Conservation (phyloP, 2,329 filamentous ascomycete genomes). For the Trichoderma hamatum region DNA sequence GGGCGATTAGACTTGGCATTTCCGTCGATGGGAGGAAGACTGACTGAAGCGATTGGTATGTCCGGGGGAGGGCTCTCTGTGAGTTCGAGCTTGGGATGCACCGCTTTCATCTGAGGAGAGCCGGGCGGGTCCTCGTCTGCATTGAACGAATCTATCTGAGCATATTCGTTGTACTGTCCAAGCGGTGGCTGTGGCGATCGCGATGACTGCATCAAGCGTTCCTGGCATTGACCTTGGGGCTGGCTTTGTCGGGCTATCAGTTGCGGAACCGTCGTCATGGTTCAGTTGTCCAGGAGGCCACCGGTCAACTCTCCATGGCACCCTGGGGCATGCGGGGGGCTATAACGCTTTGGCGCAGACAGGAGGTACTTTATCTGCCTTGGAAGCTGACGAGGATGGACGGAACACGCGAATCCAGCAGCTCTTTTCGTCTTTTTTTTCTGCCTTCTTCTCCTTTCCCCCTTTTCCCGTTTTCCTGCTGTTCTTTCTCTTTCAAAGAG, state of each 20-base stretch:
- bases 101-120: conserved; percentile 46
- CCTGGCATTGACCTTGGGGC: conserved; percentile 21
- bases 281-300: conserved; percentile 24
- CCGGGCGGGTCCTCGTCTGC: conserved; percentile 49
- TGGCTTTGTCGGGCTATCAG: conserved; percentile 7
- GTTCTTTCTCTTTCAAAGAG: not conserved
- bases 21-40: conserved; percentile 40
- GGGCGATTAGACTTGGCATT: conserved; percentile 55
- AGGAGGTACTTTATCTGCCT: not conserved
- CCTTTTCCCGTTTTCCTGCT: not conserved
- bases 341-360: conserved; percentile 8
- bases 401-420: not conserved
- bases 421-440: not conserved
- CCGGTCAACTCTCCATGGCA: conserved; percentile 28
- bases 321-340: conserved; percentile 20
- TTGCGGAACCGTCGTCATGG: conserved; percentile 26
- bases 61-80: conserved; percentile 41
- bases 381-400: conserved; percentile 2
- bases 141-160: conserved; percentile 40
- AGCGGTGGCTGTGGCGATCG: not conserved
- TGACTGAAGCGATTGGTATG: conserved; percentile 44
- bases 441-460: not conserved
- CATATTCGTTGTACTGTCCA: not conserved
- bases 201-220: conserved; percentile 2
- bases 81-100: conserved; percentile 40